Base-by-base conservation (phyloP, 1,284 basidiomycete species). In the Golubevia pallescens region DNA sequence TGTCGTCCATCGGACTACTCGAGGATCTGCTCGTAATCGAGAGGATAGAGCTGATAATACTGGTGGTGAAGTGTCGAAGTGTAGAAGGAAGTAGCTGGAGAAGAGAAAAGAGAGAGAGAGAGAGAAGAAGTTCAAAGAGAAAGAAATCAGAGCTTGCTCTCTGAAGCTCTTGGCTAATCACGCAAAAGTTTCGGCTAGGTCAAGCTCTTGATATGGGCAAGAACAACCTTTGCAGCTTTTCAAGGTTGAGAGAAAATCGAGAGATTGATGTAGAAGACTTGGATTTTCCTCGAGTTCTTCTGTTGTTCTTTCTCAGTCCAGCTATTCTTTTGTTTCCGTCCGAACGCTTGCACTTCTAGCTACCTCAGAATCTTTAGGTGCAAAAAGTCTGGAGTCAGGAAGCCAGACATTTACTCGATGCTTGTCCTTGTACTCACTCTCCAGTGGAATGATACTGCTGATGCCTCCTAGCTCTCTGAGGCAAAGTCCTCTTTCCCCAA, bases 401-500 rank as follows among this genome's bases (percentile, higher is more conserved):
- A n/a, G n/a, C n/a, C n/a, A n/a, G n/a, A n/a, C n/a, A n/a, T n/a
- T n/a, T n/a, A 52, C 51, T 16, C 16, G 16, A 53, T 19, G 51
- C n/a, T n/a, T n/a, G n/a, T n/a, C n/a, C n/a, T n/a, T n/a, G 28
- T 6, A 92, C 93, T 86, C 81, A 94, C 93, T 95, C 93, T 88
- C 91, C 93, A 34, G 89, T 80, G 13, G 86, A 86, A 74, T 92
- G 90, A 62, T 87, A 89, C 54, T 89, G 87, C 68, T 90, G 90
- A 66, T 93, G 91, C 67, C 91, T 87, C 74, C 89, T 88, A 90
- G 93, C 93, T 48, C 90, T 88, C 78, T 93, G 92, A 1, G 93
- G 93, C 3, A 95, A 88, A 2, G 89, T 88, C 58, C 88, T 88
- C 16, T 91, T 91, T 2, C 93, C 93, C 90, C 89, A 90, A 62